Percentiles rank a stretch among this genome's conserved stretches.
Conservation (phyloP, 2,329 filamentous ascomycete species). For the Incumbomyces delicatus region DNA sequence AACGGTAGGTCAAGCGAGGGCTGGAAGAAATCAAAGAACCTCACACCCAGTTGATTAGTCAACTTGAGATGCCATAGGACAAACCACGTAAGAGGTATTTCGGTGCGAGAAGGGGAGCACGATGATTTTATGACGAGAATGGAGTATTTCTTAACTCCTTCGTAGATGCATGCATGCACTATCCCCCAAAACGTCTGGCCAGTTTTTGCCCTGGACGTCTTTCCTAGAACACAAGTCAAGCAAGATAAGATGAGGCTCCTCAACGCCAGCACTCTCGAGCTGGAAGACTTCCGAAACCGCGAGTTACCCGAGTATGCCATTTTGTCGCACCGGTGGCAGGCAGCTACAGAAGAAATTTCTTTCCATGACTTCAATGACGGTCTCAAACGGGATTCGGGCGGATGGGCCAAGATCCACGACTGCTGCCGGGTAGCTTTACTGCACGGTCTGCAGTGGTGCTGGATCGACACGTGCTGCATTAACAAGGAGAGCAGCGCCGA, state of each 20-base stretch:
- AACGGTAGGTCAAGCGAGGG: no score
- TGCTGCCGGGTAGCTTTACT: constrained; percentile 5
- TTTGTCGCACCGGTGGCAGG: constrained; percentile 16
- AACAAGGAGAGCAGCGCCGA: constrained; percentile 15
- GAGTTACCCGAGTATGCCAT: constrained; percentile 8
- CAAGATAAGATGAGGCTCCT: constrained; percentile 1
- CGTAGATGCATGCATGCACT: no score
- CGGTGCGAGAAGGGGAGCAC: no score
- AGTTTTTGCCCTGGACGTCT: no score
- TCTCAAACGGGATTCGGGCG: not conserved
- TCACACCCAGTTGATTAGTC: no score
- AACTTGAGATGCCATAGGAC: no score
- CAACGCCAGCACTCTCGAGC: constrained; percentile 1
- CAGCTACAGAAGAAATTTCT: constrained; percentile 10
- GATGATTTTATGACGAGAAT: no score
- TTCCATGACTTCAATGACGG: constrained; percentile 8
- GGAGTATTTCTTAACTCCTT: no score
- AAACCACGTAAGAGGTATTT: no score
- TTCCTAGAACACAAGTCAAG: no score
- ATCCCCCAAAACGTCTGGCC: no score
- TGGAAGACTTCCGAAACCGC: constrained; percentile 2
- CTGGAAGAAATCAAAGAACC: no score
- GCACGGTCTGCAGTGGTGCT: constrained; percentile 10
- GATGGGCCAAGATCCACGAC: constrained; percentile 2
- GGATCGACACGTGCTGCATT: constrained; percentile 21